phyloP scores from a whole-genome alignment of 2,329 filamentous ascomycete genomes.

The Ophiostoma quercus region DNA sequence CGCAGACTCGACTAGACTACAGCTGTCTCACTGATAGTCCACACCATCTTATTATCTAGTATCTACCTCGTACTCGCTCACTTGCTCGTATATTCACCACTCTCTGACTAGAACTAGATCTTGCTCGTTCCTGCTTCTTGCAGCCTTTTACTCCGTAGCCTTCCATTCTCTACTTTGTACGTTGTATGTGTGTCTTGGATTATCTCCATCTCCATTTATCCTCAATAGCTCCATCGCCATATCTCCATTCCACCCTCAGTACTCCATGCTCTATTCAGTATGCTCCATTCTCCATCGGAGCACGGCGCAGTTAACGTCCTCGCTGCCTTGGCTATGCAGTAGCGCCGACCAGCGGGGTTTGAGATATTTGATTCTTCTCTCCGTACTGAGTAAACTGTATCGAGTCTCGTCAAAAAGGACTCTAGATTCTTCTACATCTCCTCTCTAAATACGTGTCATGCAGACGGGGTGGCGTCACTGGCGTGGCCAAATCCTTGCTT shows the following conservation, averaged over 20 bases:
- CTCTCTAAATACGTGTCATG: slow-evolving; percentile 13
- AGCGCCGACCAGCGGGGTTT: neutral
- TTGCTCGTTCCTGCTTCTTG: neutral
- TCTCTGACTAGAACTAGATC: neutral
- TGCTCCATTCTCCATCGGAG: neutral
- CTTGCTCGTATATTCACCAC: slow-evolving; percentile 3
- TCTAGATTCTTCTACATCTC: neutral
- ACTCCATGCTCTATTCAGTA: too few relatives aligned
- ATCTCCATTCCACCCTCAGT: neutral
- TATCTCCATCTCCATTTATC: neutral
- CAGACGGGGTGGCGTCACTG: slow-evolving; percentile 21
- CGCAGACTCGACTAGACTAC: neutral
- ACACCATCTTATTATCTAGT: neutral
- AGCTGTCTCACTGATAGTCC: neutral
- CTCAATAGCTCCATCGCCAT: neutral
- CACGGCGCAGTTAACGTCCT: neutral
- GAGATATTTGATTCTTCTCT: neutral
- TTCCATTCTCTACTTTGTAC: neutral
- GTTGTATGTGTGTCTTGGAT: too few relatives aligned
- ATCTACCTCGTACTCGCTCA: neutral
- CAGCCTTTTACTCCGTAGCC: neutral
- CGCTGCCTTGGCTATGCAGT: neutral
- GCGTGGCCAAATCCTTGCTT: neutral
- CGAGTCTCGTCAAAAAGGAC: too few relatives aligned
- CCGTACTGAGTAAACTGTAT: too few relatives aligned